Evolutionary conservation across 345 rosid genomes (phyloP), one percentile per base, ranked within the genome.

Genomic region (Luvunga scandens): DNA sequence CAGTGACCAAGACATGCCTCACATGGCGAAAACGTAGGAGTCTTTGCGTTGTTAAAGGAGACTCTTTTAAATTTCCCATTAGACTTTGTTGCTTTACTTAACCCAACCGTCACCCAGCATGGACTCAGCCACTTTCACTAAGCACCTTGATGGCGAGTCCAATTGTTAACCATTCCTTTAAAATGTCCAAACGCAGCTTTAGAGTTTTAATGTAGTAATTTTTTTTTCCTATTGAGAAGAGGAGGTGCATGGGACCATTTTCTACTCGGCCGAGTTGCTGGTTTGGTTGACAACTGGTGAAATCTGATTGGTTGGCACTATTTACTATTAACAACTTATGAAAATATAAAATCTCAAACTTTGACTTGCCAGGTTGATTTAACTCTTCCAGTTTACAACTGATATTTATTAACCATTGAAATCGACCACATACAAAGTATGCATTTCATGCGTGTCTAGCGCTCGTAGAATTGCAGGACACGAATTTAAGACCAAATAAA

Each of bases 21-120:
- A 88, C 93, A 90, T 88, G 93, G 90, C 73, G 88, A 50, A 81
- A 76, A 63, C 80, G 78, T 67, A 73, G 74, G 81, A 80, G 83
- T 81, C 84, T 77, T 62, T 48, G 79, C 86, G 73, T 81, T 73
- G 86, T 76, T 85, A 69, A 77, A 75, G 82, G 71, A 75, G 73
- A 42, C 70, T 42, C 48, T 66, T 60, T 61, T 82, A 68, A 81
- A 65, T 61, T 84, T 64, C 71, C 53, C 75, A 45, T n/a, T 60
- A 55, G 45, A 24, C 27, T 73, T 69, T 45, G 13, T 67, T 30
- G 14, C 18, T 34, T 79, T 81, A 24, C 78, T 83, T 79, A 65
- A 69, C 73, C 73, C 81, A 73, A 12, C 48, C 0, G 48, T 10
- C 48, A 53, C 9, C 21, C 24, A 9, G 55, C 79, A 69, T 34